These are phyloP conservation scores for Sporothrix inflata DNA, from an alignment of 2,329 filamentous ascomycete species.

Conservation along the genomic window DNA sequence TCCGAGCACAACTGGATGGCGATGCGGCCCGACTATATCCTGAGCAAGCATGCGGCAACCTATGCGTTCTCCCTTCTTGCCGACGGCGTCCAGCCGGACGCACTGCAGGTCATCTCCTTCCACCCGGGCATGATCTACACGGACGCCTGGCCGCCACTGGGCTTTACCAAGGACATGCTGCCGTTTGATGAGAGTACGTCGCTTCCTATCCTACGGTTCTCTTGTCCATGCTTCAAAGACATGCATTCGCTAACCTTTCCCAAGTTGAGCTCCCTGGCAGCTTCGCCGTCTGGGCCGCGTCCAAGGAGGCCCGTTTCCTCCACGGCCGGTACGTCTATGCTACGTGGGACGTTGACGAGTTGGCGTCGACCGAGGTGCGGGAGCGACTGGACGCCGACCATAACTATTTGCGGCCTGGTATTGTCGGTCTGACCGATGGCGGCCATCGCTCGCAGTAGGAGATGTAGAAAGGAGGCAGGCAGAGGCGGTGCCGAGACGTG, in stretches of 20 bases:
- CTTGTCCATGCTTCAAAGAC: no score
- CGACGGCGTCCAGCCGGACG: conserved; percentile 28
- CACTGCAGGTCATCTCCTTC: conserved; percentile 37
- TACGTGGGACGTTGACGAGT: conserved; percentile 48
- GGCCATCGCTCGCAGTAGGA: not conserved
- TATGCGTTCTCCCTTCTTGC: conserved; percentile 35
- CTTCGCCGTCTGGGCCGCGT: conserved; percentile 47
- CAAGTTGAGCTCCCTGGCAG: conserved; percentile 33
- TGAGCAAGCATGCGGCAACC: conserved; percentile 36
- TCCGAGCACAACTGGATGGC: conserved; percentile 34
- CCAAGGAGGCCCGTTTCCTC: conserved; percentile 45
- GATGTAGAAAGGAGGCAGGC: not conserved
- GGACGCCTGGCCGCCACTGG: conserved; percentile 3
- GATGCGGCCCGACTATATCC: conserved; percentile 30
- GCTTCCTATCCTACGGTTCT: not conserved
- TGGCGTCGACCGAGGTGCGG: conserved; percentile 33
- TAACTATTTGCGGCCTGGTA: conserved; percentile 33
- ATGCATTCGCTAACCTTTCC: no score
- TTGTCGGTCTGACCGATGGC: conserved; percentile 12
- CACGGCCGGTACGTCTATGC: conserved; percentile 46
- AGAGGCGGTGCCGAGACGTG: no score
- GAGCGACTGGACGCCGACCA: conserved; percentile 30
- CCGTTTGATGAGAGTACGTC: conserved; percentile 27
- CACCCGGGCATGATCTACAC: conserved; percentile 35
- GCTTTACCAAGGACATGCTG: conserved; percentile 15